phyloP scores from a whole-genome alignment of 768 basidiomycete genomes.

The Kondoa malvinella region DNA sequence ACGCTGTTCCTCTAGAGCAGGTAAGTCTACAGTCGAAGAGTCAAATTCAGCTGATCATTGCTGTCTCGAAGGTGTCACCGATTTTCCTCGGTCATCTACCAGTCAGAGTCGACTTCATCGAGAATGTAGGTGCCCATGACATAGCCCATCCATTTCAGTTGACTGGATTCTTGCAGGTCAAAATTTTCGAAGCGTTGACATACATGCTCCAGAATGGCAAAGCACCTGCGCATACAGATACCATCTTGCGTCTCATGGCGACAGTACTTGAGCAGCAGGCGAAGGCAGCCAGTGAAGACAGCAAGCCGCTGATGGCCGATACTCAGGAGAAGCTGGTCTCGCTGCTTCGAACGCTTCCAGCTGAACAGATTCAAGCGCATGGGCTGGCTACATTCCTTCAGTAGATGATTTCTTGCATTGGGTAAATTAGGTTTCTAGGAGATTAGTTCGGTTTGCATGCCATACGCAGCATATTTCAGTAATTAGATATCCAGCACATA shows the following conservation, averaged over 20 bases:
- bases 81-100: background rate
- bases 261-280: background rate
- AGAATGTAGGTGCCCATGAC: background rate
- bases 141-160: background rate
- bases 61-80: constrained; percentile 26
- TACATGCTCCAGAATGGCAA: background rate
- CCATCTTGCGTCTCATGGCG: background rate
- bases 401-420: background rate
- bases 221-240: background rate
- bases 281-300: background rate
- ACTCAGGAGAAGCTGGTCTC: background rate
- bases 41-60: constrained; percentile 64
- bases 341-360: background rate
- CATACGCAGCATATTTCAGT: no score
- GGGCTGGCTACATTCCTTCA: background rate
- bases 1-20: constrained; percentile 60
- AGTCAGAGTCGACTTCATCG: constrained; percentile 1
- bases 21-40: constrained; percentile 33
- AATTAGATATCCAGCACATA: background rate
- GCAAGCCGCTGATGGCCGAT: constrained; percentile 5
- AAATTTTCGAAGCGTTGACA: background rate
- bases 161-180: background rate
- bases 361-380: background rate
- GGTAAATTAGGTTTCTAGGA: background rate
- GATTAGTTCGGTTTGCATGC: background rate